phyloP scores from a whole-genome alignment of 2,329 filamentous ascomycete species.

The Knoxdaviesia capensis region DNA sequence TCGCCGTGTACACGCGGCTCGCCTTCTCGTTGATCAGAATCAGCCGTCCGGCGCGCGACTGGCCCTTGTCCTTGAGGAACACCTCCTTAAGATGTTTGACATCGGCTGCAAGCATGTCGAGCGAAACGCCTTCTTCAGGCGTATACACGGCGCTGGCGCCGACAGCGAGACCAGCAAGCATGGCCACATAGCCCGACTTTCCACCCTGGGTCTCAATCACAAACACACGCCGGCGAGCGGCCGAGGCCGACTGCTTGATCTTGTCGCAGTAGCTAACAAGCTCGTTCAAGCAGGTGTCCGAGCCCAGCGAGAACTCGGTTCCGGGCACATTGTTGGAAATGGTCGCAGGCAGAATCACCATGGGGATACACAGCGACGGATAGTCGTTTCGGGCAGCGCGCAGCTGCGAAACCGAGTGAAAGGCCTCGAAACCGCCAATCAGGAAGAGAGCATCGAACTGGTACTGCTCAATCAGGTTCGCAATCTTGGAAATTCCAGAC shows the following conservation, averaged over 20 bases:
- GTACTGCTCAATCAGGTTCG: conserved; percentile 67
- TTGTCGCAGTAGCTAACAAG: conserved; percentile 91
- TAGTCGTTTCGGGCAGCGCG: conserved; percentile 61
- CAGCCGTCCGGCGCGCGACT: conserved; percentile 75
- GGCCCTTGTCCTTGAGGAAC: conserved; percentile 69
- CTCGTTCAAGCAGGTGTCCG: conserved; percentile 91
- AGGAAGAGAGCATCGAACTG: conserved; percentile 83
- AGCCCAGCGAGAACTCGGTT: conserved; percentile 90
- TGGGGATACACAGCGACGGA: conserved; percentile 77
- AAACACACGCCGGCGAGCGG: conserved; percentile 82
- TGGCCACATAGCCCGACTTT: conserved; percentile 82
- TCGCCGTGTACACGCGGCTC: conserved; percentile 74
- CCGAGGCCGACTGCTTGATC: conserved; percentile 91
- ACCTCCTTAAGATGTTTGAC: conserved; percentile 75
- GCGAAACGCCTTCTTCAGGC: conserved; percentile 83
- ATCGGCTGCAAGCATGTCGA: conserved; percentile 81
- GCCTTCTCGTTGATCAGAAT: conserved; percentile 96
- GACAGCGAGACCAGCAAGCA: conserved; percentile 74
- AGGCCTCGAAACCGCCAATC: conserved; percentile 90
- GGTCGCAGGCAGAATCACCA: conserved; percentile 82
- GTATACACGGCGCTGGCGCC: conserved; percentile 90
- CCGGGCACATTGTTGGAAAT: conserved; percentile 98
- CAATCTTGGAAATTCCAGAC: conserved; percentile 63
- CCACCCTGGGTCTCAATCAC: conserved; percentile 97
- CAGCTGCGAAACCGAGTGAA: conserved; percentile 76